phyloP scores from a whole-genome alignment of 805 yeast species.

The Metschnikowia picachoensis region DNA sequence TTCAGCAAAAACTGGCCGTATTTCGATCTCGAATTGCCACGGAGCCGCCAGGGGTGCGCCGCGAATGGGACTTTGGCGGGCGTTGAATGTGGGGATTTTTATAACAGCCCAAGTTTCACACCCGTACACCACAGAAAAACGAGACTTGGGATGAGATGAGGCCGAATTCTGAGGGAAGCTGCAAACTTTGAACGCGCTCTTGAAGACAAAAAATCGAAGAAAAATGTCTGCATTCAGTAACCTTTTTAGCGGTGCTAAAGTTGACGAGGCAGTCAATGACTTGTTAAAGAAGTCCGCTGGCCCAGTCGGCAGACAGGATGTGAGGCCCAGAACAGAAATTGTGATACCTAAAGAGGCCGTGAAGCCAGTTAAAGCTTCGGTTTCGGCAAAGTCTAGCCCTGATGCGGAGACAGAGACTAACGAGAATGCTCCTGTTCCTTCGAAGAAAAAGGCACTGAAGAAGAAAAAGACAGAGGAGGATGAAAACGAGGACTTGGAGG shows the following conservation, averaged over 20 bases:
- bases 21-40: too few species aligned
- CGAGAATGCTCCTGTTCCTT: background rate
- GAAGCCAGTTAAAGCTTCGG: constrained; percentile 8
- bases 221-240: constrained; percentile 34
- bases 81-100: too few species aligned
- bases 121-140: background rate
- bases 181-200: too few species aligned
- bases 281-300: constrained; percentile 35
- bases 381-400: constrained; percentile 14
- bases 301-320: constrained; percentile 42
- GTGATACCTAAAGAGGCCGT: constrained; percentile 18
- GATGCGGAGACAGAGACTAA: constrained; percentile 19
- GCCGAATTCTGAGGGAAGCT: background rate
- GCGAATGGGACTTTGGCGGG: too few species aligned
- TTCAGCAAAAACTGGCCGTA: too few species aligned
- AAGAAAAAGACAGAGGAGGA: constrained; percentile 3
- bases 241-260: constrained; percentile 29
- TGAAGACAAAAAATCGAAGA: background rate
- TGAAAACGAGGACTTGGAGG: constrained; percentile 12
- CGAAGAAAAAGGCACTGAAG: constrained; percentile 3
- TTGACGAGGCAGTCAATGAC: constrained; percentile 27
- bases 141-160: constrained; percentile 4
- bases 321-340: constrained; percentile 31
- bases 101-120: background rate
- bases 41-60: too few species aligned